A percentile compares a stretch with the other conserved stretches of the same genome.
Evolutionary conservation across 129 eudicot species (phyloP).

Genomic region (Helianthus tuberosus): DNA sequence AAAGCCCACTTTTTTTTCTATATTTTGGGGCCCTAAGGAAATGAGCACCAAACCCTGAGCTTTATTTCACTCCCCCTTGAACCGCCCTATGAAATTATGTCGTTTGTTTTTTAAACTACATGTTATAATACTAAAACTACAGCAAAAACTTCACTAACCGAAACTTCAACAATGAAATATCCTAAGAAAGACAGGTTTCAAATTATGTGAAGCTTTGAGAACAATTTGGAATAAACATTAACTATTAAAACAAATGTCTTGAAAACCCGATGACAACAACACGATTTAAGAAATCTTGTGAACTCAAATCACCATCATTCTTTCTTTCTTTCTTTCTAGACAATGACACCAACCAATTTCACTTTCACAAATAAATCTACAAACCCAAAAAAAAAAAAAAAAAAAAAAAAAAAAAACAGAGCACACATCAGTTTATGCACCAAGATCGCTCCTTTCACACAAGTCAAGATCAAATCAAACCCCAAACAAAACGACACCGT

Average conservation of each 20-base stretch:
- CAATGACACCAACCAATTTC: conserved; percentile 1
- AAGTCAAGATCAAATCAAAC: conserved; percentile 2
- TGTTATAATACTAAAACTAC: conserved; percentile 1
- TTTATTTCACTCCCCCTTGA: too few relatives aligned
- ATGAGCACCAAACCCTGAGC: too few relatives aligned
- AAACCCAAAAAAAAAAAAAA: too few relatives aligned
- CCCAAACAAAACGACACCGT: too few relatives aligned
- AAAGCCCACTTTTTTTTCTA: too few relatives aligned
- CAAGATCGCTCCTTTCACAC: conserved; percentile 19
- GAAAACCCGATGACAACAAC: neutral
- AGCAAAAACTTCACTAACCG: neutral
- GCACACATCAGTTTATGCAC: neutral
- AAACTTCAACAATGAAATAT: neutral
- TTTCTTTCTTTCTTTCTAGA: neutral
- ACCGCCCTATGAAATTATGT: neutral
- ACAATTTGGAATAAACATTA: neutral
- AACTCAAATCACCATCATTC: neutral
- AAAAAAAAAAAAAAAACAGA: too few relatives aligned
- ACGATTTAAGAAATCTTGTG: neutral
- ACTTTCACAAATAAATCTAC: neutral
- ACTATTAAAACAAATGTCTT: neutral
- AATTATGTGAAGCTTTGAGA: neutral
- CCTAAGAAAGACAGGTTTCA: neutral
- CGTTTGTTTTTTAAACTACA: neutral
- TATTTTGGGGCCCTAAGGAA: too few relatives aligned